Base-by-base conservation (phyloP, 192 early-diverging fungal genomes). In the Neocallimastix lanati region DNA sequence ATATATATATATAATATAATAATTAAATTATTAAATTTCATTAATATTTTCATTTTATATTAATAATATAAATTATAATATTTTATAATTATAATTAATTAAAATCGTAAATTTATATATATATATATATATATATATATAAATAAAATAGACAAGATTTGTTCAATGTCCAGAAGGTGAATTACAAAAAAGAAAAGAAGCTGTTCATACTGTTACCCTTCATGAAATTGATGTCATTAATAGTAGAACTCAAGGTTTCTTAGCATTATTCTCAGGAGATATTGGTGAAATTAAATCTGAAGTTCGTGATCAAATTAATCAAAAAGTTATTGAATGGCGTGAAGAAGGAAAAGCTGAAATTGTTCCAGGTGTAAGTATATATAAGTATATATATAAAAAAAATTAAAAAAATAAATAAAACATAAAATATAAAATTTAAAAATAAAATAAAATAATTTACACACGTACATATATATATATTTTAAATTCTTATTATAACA, bases 191-290 rank as follows among this genome's bases (percentile, higher is more conserved):
- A 91, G 94, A 76, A 97, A 96, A 85, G 96, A 98, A 83, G 91
- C 96, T 28, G 96, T 99, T 29, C 98, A 99, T 80, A 96, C 94
- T 13, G 96, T 99, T 7, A 94, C 96, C n/a, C 87, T 99, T 78
- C 98, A 99, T 83, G 98, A 99, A 87, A 94, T 98, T 83, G 98
- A 99, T 85, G 98, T 98, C 12, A 98, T 98, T 84, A 99, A 99
- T 90, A 94, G 93, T 81, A 88, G 96, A 78, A 93, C 94, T 38
- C 98, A 99, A 84, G 98, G 98, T 2, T 98, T 98, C 84, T 85
- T 98, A 81, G 98, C 96, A 27, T 86, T 99, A 58, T 98, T 99
- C 83, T 97, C 98, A 29, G 95, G 94, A 76, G 96, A 98, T 81
- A 98, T 95, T 12, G 96, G 97, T 76, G 98, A 99, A 86, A 99